Evolutionary conservation across 495 filamentous ascomycete genomes (phyloP).

Genomic region (Penicillium roqueforti): DNA sequence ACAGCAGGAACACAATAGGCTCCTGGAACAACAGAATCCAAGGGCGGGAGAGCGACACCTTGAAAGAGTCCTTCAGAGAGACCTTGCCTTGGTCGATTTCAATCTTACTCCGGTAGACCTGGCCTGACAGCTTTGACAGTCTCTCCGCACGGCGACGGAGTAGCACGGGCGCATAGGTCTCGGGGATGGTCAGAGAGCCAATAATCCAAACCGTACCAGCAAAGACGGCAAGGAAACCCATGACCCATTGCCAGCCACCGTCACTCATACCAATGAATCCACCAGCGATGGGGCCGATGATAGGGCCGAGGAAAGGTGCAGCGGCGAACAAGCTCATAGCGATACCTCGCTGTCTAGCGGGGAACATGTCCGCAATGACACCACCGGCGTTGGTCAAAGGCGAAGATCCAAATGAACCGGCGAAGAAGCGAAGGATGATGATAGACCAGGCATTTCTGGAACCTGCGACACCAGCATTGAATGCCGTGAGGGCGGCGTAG

Average conservation of each 20-base stretch:
- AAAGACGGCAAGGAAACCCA: constrained; percentile 52
- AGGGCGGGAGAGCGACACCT: constrained; percentile 43
- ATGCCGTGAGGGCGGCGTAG: constrained; percentile 59
- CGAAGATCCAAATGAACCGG: constrained; percentile 72
- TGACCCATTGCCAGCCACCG: constrained; percentile 63
- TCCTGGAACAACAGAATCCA: constrained; percentile 49
- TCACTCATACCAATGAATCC: constrained; percentile 56
- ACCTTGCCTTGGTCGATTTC: constrained; percentile 44
- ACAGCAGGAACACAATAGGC: constrained; percentile 62
- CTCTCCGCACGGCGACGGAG: constrained; percentile 50
- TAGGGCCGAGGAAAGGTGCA: constrained; percentile 68
- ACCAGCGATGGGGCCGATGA: constrained; percentile 56
- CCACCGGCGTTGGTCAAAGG: constrained; percentile 70
- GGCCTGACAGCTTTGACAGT: constrained; percentile 51
- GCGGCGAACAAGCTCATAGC: constrained; percentile 61
- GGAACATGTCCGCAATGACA: constrained; percentile 73
- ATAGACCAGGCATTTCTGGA: constrained; percentile 61
- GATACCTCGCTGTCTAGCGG: constrained; percentile 56
- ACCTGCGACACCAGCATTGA: constrained; percentile 62
- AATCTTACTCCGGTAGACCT: constrained; percentile 50
- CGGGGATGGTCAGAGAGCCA: constrained; percentile 51
- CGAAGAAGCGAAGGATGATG: constrained; percentile 73
- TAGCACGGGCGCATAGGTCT: constrained; percentile 60
- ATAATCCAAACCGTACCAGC: constrained; percentile 54
- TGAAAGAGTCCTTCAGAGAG: constrained; percentile 36